These are phyloP conservation scores for Alternaria sp. DNA, from an alignment of 2,329 filamentous ascomycete species.

Conservation along the genomic window DNA sequence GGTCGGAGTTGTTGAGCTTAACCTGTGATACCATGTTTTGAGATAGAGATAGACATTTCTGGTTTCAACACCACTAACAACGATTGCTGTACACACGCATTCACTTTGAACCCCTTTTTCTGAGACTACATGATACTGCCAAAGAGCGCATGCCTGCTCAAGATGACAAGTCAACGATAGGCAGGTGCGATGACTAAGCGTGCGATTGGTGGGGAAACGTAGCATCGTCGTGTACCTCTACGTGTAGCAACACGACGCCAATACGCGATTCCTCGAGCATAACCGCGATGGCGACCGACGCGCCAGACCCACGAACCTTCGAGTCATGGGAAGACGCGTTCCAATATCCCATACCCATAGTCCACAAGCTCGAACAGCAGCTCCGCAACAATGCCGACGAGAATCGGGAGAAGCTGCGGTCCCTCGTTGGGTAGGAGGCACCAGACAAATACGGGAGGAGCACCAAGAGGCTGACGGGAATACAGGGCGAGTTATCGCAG, in stretches of 20 bases:
- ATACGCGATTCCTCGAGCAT: conserved; percentile 3
- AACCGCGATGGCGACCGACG: conserved; percentile 61
- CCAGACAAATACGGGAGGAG: background rate
- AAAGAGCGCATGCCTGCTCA: background rate
- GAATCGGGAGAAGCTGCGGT: conserved; percentile 72
- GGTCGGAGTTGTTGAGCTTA: conserved; percentile 17
- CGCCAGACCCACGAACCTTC: conserved; percentile 65
- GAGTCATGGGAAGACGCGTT: conserved; percentile 74
- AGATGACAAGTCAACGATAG: background rate
- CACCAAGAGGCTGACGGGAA: conserved; percentile 9
- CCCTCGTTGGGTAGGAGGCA: conserved; percentile 67
- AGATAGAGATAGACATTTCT: conserved; percentile 24
- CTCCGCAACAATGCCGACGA: conserved; percentile 68
- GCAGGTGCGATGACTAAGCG: conserved; percentile 24
- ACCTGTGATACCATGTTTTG: conserved; percentile 26
- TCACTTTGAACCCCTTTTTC: background rate
- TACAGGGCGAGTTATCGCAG: conserved; percentile 78
- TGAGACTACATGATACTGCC: background rate
- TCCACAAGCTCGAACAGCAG: conserved; percentile 70
- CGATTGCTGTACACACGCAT: background rate
- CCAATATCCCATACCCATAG: conserved; percentile 69
- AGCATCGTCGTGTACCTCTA: conserved; percentile 13
- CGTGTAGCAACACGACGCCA: conserved; percentile 1
- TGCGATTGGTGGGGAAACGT: conserved; percentile 14
- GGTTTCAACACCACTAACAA: conserved; percentile 30